phyloP scores from a whole-genome alignment of 371 early-diverging fungal genomes.

The Mortierella sp. region DNA sequence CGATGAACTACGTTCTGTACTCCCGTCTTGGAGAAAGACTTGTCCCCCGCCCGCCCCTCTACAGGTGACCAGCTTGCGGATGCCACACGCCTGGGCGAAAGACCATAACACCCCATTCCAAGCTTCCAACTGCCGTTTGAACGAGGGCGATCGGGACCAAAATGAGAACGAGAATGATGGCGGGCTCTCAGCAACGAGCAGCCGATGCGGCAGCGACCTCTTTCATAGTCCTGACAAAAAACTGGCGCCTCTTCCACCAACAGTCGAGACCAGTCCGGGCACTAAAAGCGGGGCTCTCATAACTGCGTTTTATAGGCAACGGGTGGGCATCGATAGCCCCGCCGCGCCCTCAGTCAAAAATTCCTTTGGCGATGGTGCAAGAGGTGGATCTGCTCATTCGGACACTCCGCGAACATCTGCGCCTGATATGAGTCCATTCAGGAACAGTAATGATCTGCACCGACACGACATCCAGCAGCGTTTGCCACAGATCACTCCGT shows the following conservation, averaged over 20 bases:
- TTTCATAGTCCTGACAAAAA: background rate
- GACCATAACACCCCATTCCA: no score
- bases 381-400: no score
- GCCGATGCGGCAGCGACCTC: conserved; percentile 18
- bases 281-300: background rate
- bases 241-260: background rate
- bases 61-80: background rate
- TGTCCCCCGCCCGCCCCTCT: no score
- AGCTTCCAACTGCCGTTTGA: no score
- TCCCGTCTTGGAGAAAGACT: no score
- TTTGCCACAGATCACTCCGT: background rate
- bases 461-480: background rate
- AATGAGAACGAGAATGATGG: background rate
- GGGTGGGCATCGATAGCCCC: background rate
- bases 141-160: no score
- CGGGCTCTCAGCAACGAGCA: conserved; percentile 4
- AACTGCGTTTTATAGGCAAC: background rate
- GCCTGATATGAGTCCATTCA: no score
- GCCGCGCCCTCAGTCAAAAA: background rate
- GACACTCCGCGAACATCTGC: no score
- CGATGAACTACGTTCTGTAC: no score
- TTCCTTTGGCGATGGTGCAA: no score
- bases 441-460: no score
- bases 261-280: background rate
- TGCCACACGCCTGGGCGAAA: background rate